Evolutionary conservation across 164 flowering plant species (phyloP).

Genomic region (Vitis riparia): DNA sequence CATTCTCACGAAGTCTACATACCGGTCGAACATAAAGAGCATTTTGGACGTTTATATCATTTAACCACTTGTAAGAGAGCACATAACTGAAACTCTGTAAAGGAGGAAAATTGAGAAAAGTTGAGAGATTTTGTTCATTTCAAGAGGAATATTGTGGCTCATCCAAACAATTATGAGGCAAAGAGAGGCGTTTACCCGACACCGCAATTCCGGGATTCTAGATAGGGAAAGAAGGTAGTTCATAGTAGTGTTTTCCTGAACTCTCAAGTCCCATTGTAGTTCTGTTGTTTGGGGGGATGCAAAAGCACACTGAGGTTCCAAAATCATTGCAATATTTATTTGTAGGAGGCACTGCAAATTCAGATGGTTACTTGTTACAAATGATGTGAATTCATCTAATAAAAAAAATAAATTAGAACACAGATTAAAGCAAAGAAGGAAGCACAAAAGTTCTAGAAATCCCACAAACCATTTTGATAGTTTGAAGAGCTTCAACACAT

Average conservation of each 20-base stretch:
- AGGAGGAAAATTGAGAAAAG: background rate
- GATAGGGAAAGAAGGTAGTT: constrained; percentile 4
- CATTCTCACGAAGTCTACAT: background rate
- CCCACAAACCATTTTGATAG: constrained; percentile 16
- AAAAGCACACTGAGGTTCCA: constrained; percentile 27
- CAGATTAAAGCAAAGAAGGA: background rate
- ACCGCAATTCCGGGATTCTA: constrained; percentile 8
- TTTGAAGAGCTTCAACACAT: constrained; percentile 23
- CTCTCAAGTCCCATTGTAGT: constrained; percentile 11
- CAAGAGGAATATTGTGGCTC: too few relatives aligned
- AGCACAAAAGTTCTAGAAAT: too few relatives aligned
- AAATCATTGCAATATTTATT: constrained; percentile 11
- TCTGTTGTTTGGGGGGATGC: constrained; percentile 4
- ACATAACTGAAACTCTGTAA: constrained; percentile 14
- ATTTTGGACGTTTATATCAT: constrained; percentile 12
- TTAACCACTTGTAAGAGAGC: constrained; percentile 26
- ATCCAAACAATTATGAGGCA: too few relatives aligned
- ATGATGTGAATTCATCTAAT: too few relatives aligned
- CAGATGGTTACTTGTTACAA: too few relatives aligned
- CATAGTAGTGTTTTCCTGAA: constrained; percentile 3
- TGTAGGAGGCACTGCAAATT: constrained; percentile 18
- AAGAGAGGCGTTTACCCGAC: too few relatives aligned
- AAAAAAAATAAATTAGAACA: background rate
- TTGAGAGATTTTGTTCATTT: too few relatives aligned
- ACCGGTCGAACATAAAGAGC: constrained; percentile 16